Conservation (phyloP, 768 basidiomycete species). For the Pleurotus citrinopileatus region DNA sequence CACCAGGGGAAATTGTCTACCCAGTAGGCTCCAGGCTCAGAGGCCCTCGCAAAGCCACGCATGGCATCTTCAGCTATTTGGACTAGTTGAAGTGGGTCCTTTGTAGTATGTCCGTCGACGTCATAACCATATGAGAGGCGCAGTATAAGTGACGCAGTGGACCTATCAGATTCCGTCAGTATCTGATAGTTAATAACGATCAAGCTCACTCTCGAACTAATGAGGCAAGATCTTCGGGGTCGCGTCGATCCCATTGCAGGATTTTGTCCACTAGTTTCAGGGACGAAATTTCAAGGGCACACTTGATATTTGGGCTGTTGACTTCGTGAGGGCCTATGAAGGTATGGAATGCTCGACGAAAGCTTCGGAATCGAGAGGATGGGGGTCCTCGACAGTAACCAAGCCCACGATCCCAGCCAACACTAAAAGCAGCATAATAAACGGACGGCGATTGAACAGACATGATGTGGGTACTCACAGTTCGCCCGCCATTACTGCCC, state of each 20-base stretch:
- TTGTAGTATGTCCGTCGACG: conserved; percentile 9
- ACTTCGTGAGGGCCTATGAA: conserved; percentile 4
- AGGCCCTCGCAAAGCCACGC: conserved; percentile 28
- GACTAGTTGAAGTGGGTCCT: conserved; percentile 22
- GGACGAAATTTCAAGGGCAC: background rate
- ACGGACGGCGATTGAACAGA: background rate
- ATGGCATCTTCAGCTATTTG: conserved; percentile 32
- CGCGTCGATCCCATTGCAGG: background rate
- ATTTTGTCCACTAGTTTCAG: background rate
- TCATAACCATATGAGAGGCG: conserved; percentile 24
- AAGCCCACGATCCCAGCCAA: conserved; percentile 9
- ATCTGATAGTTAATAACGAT: background rate
- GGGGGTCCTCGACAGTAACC: conserved; percentile 7
- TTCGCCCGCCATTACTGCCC: conserved; percentile 6
- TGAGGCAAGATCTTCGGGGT: background rate
- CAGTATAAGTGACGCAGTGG: conserved; percentile 22
- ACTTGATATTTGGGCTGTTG: background rate
- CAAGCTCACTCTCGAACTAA: background rate
- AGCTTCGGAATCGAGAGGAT: conserved; percentile 1
- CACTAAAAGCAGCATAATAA: background rate
- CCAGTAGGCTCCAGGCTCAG: conserved; percentile 29
- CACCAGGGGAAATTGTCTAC: conserved; percentile 26
- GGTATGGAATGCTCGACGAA: conserved; percentile 2
- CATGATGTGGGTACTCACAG: background rate
- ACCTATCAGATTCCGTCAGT: conserved; percentile 10